These are phyloP conservation scores for Rosa chinensis DNA, from an alignment of 306 rosid species.

Conservation along the genomic window DNA sequence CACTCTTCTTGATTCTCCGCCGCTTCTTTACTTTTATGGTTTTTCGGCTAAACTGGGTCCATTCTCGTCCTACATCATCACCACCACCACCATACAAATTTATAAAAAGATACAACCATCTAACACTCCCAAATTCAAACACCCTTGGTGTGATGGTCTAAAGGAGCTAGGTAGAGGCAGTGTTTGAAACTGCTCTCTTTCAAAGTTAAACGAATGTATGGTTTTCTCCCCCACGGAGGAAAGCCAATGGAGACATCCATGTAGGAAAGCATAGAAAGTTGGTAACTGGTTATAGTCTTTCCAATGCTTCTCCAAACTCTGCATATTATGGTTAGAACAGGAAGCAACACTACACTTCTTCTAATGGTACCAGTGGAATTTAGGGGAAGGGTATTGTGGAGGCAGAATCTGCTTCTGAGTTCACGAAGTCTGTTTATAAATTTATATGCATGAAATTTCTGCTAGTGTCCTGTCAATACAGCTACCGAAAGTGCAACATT, in stretches of 20 bases:
- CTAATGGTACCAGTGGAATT: background rate
- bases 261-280: background rate
- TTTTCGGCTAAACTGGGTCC: too few relatives aligned
- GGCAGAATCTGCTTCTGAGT: background rate
- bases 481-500: background rate
- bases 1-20: too few relatives aligned
- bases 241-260: constrained; percentile 21
- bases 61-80: too few relatives aligned
- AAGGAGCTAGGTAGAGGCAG: background rate
- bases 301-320: constrained; percentile 20
- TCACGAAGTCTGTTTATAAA: too few relatives aligned
- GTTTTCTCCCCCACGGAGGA: background rate
- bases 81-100: too few relatives aligned
- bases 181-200: constrained; percentile 1
- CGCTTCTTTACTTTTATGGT: too few relatives aligned
- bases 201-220: constrained; percentile 2
- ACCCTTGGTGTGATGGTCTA: background rate
- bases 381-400: background rate
- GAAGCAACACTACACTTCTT: background rate
- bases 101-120: constrained; percentile 6
- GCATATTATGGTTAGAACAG: background rate
- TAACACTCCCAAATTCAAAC: constrained; percentile 8
- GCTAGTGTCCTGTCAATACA: background rate
- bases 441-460: too few relatives aligned
- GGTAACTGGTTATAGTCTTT: background rate